phyloP scores from a whole-genome alignment of 108 stramenopile species.

The Pseudonitzschia multistriata region DNA sequence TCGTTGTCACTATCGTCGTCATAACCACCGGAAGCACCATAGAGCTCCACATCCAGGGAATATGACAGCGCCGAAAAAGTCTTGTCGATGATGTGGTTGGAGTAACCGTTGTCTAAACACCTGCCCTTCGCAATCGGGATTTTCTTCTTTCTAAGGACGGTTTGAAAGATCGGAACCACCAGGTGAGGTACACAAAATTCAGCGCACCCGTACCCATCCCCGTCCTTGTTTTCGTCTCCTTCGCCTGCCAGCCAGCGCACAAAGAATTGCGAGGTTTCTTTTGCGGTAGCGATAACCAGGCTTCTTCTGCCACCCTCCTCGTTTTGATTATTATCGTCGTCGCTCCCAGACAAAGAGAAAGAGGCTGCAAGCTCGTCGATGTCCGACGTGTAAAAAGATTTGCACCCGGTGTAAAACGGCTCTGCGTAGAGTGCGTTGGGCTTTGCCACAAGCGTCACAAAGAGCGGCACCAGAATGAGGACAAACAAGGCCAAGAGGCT shows the following conservation, averaged over 20 bases:
- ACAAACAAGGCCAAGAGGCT: not conserved
- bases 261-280: conserved; percentile 1
- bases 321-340: not conserved
- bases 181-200: conserved; percentile 54
- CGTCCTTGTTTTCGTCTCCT: conserved; percentile 13
- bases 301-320: conserved; percentile 15
- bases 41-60: conserved; percentile 46
- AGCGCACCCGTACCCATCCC: conserved; percentile 37
- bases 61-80: conserved; percentile 36
- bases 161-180: conserved; percentile 33
- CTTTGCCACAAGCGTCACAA: conserved; percentile 15
- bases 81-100: conserved; percentile 46
- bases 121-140: conserved; percentile 31
- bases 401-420: conserved; percentile 48
- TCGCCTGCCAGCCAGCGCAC: conserved; percentile 22
- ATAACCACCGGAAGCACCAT: conserved; percentile 10
- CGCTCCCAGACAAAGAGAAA: not conserved
- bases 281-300: not conserved
- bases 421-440: conserved; percentile 34
- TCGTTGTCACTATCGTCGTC: not conserved
- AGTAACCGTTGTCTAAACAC: conserved; percentile 46
- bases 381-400: conserved; percentile 43
- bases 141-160: not conserved
- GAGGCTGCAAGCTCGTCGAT: conserved; percentile 26
- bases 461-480: conserved; percentile 5